A percentile compares a stretch with the other conserved stretches of the same genome.
phyloP scores from a whole-genome alignment of 2,329 filamentous ascomycete species.

The Xylariomycetidae sp. region DNA sequence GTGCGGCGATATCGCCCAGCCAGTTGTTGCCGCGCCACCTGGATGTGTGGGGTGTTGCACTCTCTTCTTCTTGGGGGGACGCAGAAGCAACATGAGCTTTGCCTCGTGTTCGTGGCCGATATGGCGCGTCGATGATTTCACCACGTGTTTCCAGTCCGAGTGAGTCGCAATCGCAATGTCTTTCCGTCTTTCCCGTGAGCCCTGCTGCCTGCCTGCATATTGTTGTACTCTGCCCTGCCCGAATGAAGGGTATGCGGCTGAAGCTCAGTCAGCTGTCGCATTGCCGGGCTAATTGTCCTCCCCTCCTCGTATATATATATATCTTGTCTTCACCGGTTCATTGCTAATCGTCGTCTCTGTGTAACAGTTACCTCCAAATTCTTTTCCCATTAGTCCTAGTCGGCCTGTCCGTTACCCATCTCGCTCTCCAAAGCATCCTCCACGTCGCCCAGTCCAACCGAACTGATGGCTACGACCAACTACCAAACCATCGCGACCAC shows the following conservation, averaged over 20 bases:
- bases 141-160: constrained; percentile 60
- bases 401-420: constrained; percentile 61
- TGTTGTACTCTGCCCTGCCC: background rate
- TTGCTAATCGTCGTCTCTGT: constrained; percentile 5
- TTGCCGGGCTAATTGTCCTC: background rate
- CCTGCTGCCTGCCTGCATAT: background rate
- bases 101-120: constrained; percentile 51
- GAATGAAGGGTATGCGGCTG: background rate
- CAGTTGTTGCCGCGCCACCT: constrained; percentile 2
- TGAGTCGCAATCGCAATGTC: too few relatives aligned
- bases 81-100: constrained; percentile 32
- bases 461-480: constrained; percentile 49
- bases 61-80: constrained; percentile 7
- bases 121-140: constrained; percentile 61
- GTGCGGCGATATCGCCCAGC: too few relatives aligned
- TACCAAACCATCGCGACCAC: constrained; percentile 42
- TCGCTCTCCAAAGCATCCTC: constrained; percentile 52
- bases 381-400: constrained; percentile 71
- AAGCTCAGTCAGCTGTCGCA: background rate
- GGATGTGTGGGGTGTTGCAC: constrained; percentile 3
- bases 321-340: too few relatives aligned
- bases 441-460: constrained; percentile 47
- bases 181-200: too few relatives aligned
- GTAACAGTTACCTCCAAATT: constrained; percentile 66
- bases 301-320: too few relatives aligned